Evolutionary conservation across 2,329 filamentous ascomycete species (phyloP).

Genomic region (Sphaceloma murrayae): DNA sequence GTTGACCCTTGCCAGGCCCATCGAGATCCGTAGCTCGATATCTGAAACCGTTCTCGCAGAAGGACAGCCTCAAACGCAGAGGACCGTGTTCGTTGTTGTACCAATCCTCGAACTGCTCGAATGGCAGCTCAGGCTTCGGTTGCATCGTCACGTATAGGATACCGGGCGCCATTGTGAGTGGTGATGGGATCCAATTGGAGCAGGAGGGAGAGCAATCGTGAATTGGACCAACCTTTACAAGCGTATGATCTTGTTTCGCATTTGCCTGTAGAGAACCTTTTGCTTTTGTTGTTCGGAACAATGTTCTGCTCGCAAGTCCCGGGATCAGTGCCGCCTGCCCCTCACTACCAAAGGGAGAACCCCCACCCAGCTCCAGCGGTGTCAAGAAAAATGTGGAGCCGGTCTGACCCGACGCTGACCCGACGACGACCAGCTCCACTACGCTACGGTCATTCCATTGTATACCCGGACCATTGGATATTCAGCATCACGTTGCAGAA

Average conservation of each 20-base stretch:
- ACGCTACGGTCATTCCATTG: no score
- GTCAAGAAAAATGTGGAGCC: conserved; percentile 12
- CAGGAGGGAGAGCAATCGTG: neutral
- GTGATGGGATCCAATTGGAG: neutral
- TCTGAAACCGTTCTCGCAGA: conserved; percentile 67
- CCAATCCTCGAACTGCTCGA: conserved; percentile 75
- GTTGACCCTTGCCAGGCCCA: conserved; percentile 37
- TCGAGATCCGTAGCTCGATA: conserved; percentile 58
- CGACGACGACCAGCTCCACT: no score
- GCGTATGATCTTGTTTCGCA: no score
- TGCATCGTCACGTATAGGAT: conserved; percentile 84
- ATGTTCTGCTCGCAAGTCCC: conserved; percentile 14
- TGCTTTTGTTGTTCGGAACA: no score
- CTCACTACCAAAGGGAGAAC: no score
- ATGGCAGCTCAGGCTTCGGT: conserved; percentile 55
- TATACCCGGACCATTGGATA: no score
- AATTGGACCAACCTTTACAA: neutral
- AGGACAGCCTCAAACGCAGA: conserved; percentile 63
- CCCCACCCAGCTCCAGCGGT: no score
- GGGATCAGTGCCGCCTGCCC: conserved; percentile 10
- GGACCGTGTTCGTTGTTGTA: conserved; percentile 92
- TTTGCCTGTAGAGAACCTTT: no score
- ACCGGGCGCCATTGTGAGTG: conserved; percentile 37
- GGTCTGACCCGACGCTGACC: conserved; percentile 5
- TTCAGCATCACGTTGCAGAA: no score